These are phyloP conservation scores for Bifiguratus adelaidae DNA, from an alignment of 192 early-diverging fungal genomes.

Conservation along the genomic window DNA sequence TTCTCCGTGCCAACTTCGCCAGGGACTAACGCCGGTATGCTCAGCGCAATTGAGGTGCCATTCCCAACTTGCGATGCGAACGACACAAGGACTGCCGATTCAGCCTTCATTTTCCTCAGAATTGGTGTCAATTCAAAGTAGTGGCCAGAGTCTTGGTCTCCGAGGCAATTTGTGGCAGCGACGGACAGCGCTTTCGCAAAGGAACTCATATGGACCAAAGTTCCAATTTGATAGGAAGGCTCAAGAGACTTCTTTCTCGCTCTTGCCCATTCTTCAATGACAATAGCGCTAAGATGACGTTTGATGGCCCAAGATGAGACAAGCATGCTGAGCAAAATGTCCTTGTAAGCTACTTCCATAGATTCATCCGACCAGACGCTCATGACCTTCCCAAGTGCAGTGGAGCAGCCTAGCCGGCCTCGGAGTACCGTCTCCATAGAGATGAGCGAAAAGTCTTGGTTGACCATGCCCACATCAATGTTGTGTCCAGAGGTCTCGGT, in stretches of 20 bases:
- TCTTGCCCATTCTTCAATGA: slow-evolving; percentile 73
- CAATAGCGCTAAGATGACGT: slow-evolving; percentile 60
- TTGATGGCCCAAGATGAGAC: slow-evolving; percentile 67
- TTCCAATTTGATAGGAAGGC: slow-evolving; percentile 16
- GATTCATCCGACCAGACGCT: slow-evolving; percentile 39
- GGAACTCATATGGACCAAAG: slow-evolving; percentile 19
- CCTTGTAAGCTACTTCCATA: slow-evolving; percentile 33
- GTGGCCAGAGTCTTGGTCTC: slow-evolving; percentile 31
- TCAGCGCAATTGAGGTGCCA: slow-evolving; percentile 23
- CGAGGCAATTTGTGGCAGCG: slow-evolving; percentile 1
- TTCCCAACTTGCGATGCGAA: slow-evolving; percentile 40
- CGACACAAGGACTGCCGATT: slow-evolving; percentile 49
- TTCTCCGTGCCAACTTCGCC: slow-evolving; percentile 10
- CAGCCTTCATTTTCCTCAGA: slow-evolving; percentile 50
- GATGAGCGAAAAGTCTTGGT: slow-evolving; percentile 83
- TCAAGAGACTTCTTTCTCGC: too few species aligned
- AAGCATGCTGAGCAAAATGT: slow-evolving; percentile 48
- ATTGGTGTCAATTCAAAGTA: slow-evolving; percentile 55
- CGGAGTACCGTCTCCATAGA: slow-evolving; percentile 64
- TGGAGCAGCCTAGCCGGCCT: slow-evolving; percentile 66
- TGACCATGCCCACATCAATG: slow-evolving; percentile 84
- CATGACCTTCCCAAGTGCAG: slow-evolving; percentile 68
- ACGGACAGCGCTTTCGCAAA: slow-evolving; percentile 47
- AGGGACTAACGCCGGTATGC: slow-evolving; percentile 34
- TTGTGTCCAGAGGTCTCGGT: slow-evolving; percentile 36